Evolutionary conservation across 805 yeast species (phyloP).

Genomic region (Starmerella bombicola): DNA sequence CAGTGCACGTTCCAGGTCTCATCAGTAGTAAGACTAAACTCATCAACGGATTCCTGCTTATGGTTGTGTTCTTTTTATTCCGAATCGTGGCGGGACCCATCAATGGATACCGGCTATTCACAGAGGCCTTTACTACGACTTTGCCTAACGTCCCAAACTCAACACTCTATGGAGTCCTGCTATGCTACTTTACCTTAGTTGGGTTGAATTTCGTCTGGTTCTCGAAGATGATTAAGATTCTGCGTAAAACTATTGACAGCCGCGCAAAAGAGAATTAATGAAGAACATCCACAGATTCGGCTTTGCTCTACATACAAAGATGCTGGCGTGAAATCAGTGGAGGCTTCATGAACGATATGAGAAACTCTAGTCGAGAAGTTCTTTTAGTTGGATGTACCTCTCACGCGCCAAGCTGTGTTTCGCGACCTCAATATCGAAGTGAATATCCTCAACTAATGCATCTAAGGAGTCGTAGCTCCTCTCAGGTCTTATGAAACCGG

Average conservation of each 20-base stretch:
- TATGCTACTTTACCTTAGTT: constrained; percentile 51
- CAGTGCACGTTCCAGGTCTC: constrained; percentile 61
- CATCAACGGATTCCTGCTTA: constrained; percentile 59
- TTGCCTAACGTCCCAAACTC: constrained; percentile 34
- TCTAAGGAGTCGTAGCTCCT: constrained; percentile 72
- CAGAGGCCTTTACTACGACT: constrained; percentile 26
- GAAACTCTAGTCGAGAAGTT: too few species aligned
- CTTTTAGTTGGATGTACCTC: constrained; percentile 34
- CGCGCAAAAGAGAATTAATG: too few species aligned
- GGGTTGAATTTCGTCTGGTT: constrained; percentile 76
- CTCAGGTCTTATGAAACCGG: constrained; percentile 90
- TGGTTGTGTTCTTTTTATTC: constrained; percentile 58
- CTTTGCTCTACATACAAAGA: too few species aligned
- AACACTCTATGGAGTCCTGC: constrained; percentile 40
- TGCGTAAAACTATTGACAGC: constrained; percentile 46
- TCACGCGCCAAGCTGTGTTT: constrained; percentile 35
- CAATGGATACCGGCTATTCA: constrained; percentile 39
- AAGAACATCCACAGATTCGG: too few species aligned
- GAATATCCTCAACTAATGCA: constrained; percentile 73
- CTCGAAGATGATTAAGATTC: constrained; percentile 52
- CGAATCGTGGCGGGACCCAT: constrained; percentile 81
- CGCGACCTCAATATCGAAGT: constrained; percentile 65
- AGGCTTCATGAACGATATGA: too few species aligned
- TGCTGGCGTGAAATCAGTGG: too few species aligned
- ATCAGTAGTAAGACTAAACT: constrained; percentile 43